Evolutionary conservation across 768 basidiomycete genomes (phyloP), one percentile per base, ranked within the genome.

Genomic region (Suillus bovinus): DNA sequence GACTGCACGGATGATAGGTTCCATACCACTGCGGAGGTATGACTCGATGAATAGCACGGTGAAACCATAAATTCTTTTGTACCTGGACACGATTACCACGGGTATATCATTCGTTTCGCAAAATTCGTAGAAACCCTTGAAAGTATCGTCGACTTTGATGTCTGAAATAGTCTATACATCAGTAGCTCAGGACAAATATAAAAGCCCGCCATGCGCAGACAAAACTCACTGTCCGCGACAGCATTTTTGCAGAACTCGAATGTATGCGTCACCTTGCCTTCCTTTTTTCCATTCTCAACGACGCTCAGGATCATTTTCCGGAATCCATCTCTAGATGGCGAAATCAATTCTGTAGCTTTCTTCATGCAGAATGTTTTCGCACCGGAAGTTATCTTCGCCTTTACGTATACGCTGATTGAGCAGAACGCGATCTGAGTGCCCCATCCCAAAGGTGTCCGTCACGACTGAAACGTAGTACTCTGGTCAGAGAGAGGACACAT

Each of bases 81-180:
- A 91, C 93, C 91, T 94, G 5, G 96, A 97, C 47, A 97, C 93
- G 71, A 98, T 93, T 64, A 96, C 89, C 64, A 97, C 83, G 14
- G 97, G 97, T 52, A 99, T 84, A 66, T 89, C 88, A 52, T 86
- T 80, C 2, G 75, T 76, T 69, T 91, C 90, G 77, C 93, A 96
- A 86, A 89, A 99, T 20, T 79, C 76, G 74, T 90, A 88, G 76
- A 98, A 99, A 3, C 85, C 82, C 71, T 88, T 89, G 81, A 99
- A 99, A 20, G 95, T 94, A 1, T 85, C 76, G 76, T 98, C 95
- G 46, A 96, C 83, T 62, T 82, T 82, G 77, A 96, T 94, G 71
- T 93, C 93, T 95, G 63, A 64, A 39, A 49, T 42, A 42, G 24
- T 61, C 63, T 62, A 22, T 16, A 47, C 57, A 58, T 44, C 24